Evolutionary conservation across 441 rosid species (phyloP).

Genomic region (Pelargonium fulgidum): DNA sequence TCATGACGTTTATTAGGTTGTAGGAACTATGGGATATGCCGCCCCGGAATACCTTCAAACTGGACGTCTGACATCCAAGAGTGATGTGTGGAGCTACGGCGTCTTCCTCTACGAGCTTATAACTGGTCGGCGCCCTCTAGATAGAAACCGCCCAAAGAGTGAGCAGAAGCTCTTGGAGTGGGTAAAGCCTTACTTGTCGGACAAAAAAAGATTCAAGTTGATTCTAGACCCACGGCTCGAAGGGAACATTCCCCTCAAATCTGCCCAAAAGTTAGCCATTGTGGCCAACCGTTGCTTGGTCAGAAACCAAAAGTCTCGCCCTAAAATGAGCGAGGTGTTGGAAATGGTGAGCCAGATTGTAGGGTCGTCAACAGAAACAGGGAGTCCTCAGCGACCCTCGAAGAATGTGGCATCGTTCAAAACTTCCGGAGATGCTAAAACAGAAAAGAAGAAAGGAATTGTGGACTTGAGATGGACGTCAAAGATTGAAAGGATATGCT

Average conservation of each 20-base stretch:
- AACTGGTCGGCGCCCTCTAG: conserved; percentile 80
- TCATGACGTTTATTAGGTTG: conserved; percentile 43
- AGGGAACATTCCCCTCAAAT: conserved; percentile 41
- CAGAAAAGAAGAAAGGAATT: conserved; percentile 30
- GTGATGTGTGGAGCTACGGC: conserved; percentile 90
- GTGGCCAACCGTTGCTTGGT: conserved; percentile 72
- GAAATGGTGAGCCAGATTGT: conserved; percentile 53
- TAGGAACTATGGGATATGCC: conserved; percentile 94
- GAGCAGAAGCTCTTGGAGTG: conserved; percentile 90
- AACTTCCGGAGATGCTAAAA: conserved; percentile 17
- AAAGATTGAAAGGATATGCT: too few species aligned
- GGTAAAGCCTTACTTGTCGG: conserved; percentile 69
- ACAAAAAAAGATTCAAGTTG: conserved; percentile 43
- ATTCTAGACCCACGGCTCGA: conserved; percentile 70
- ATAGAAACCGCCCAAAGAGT: conserved; percentile 61
- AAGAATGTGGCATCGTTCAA: conserved; percentile 26
- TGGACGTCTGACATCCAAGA: conserved; percentile 80
- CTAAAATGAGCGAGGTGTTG: conserved; percentile 90
- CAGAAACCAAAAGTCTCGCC: conserved; percentile 64
- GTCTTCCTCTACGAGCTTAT: conserved; percentile 88
- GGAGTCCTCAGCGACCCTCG: conserved; percentile 37
- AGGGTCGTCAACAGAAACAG: conserved; percentile 33
- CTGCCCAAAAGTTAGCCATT: conserved; percentile 58
- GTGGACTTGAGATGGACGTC: conserved; percentile 21
- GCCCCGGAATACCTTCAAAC: conserved; percentile 87